phyloP scores from a whole-genome alignment of 202 grass and related monocot genomes.

The Elaeis oleifera region DNA sequence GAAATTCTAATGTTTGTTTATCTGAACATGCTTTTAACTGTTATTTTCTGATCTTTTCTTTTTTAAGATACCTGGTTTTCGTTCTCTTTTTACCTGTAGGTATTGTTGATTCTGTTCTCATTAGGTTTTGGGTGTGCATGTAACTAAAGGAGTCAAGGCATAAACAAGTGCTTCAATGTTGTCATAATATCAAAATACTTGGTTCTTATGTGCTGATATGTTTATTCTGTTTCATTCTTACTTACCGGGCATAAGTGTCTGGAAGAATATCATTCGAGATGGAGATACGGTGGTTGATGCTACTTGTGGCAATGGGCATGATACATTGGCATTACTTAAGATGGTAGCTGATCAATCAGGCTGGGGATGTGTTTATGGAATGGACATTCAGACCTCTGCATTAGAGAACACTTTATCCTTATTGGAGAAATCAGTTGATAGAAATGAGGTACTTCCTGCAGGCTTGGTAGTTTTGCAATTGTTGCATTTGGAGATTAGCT shows the following conservation, averaged over 20 bases:
- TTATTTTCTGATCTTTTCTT: too few species aligned
- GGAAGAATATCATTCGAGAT: conserved; percentile 59
- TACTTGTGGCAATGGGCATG: conserved; percentile 88
- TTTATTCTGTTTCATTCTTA: neutral
- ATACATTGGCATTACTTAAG: conserved; percentile 65
- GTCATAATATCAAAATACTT: too few species aligned
- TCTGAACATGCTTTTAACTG: too few species aligned
- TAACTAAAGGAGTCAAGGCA: too few species aligned
- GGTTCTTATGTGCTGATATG: neutral
- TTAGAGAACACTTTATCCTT: conserved; percentile 59
- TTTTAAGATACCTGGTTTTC: too few species aligned
- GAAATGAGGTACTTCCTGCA: conserved; percentile 38
- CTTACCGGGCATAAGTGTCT: conserved; percentile 39
- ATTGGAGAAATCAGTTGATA: conserved; percentile 42
- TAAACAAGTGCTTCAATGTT: too few species aligned
- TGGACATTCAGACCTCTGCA: conserved; percentile 68
- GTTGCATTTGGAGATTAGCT: too few species aligned
- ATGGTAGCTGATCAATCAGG: conserved; percentile 56
- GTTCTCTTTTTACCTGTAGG: too few species aligned
- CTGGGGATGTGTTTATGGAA: conserved; percentile 56
- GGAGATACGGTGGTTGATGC: conserved; percentile 80
- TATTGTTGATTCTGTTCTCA: too few species aligned
- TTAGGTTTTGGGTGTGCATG: too few species aligned
- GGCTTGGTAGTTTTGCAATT: too few species aligned
- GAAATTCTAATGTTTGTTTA: too few species aligned